These are phyloP conservation scores for Dioszegia aurantiaca DNA, from an alignment of 768 basidiomycete genomes.

Conservation along the genomic window DNA sequence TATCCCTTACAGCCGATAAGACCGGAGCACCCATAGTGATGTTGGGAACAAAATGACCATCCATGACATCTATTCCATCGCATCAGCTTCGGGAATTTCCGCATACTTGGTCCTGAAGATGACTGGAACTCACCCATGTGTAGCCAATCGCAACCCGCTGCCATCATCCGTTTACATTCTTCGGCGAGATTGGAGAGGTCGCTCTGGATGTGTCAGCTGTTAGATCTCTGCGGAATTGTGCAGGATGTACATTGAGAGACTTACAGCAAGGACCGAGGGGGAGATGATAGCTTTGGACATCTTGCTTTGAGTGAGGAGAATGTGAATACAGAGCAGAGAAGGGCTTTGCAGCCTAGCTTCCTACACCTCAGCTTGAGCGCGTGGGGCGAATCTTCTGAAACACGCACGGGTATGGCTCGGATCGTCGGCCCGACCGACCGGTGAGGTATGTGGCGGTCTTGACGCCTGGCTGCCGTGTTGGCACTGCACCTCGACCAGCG, in stretches of 20 bases:
- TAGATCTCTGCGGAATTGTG: background rate
- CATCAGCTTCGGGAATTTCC: no score
- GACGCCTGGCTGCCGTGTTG: no score
- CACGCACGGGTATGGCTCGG: no score
- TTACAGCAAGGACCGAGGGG: conserved; percentile 82
- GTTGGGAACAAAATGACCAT: conserved; percentile 95
- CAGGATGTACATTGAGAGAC: conserved; percentile 13
- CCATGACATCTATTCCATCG: conserved; percentile 99
- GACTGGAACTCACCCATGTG: conserved; percentile 81
- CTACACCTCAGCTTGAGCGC: no score
- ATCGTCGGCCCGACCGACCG: no score
- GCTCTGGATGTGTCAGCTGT: conserved; percentile 53
- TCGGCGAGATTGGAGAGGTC: conserved; percentile 92
- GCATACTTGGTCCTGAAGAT: no score
- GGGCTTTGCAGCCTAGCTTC: no score
- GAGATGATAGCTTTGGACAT: conserved; percentile 93
- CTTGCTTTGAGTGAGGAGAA: background rate
- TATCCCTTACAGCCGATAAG: conserved; percentile 76
- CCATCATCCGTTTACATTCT: conserved; percentile 96
- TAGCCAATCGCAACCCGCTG: conserved; percentile 90
- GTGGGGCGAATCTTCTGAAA: no score
- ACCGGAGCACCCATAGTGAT: conserved; percentile 97
- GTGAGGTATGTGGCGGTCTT: no score
- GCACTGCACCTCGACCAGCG: no score
- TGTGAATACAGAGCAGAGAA: no score